phyloP scores from a whole-genome alignment of 2,329 filamentous ascomycete genomes.

The Magnaporthales sp. region DNA sequence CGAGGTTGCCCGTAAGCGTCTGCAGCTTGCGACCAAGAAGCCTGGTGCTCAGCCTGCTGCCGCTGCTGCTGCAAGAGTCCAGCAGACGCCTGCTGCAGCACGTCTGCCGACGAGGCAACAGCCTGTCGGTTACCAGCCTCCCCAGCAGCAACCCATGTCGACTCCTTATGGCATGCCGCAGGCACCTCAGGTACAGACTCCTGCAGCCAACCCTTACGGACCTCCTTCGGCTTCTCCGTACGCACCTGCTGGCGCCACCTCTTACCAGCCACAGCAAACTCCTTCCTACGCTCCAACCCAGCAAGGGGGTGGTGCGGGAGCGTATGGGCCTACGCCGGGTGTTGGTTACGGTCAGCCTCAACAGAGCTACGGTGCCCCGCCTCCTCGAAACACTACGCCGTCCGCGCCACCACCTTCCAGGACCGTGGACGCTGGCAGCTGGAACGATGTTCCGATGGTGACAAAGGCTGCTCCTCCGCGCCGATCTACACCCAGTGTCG shows the following conservation, averaged over 20 bases:
- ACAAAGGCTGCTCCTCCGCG: constrained; percentile 64
- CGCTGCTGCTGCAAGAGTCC: constrained; percentile 23
- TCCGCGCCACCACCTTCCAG: constrained; percentile 60
- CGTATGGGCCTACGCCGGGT: constrained; percentile 19
- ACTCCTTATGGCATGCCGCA: constrained; percentile 21
- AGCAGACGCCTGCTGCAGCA: constrained; percentile 11
- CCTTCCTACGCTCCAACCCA: constrained; percentile 28
- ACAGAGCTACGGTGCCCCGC: constrained; percentile 19
- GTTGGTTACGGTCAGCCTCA: constrained; percentile 28
- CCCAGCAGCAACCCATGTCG: constrained; percentile 21
- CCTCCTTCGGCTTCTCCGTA: constrained; percentile 23
- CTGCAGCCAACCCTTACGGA: constrained; percentile 39
- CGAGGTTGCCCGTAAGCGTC: constrained; percentile 75
- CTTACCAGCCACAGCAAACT: constrained; percentile 16
- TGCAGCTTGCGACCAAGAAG: constrained; percentile 73
- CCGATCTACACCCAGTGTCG: constrained; percentile 62
- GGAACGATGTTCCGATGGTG: constrained; percentile 93
- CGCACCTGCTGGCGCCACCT: constrained; percentile 20
- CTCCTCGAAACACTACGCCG: constrained; percentile 53
- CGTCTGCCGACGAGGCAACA: constrained; percentile 30
- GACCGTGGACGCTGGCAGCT: constrained; percentile 65
- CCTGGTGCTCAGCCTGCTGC: constrained; percentile 25
- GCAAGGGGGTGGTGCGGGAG: constrained; percentile 2
- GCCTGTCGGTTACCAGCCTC: constrained; percentile 38
- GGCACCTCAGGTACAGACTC: constrained; percentile 14